Conservation (phyloP, 2,329 filamentous ascomycete species). For the Penicillium corylophilum region DNA sequence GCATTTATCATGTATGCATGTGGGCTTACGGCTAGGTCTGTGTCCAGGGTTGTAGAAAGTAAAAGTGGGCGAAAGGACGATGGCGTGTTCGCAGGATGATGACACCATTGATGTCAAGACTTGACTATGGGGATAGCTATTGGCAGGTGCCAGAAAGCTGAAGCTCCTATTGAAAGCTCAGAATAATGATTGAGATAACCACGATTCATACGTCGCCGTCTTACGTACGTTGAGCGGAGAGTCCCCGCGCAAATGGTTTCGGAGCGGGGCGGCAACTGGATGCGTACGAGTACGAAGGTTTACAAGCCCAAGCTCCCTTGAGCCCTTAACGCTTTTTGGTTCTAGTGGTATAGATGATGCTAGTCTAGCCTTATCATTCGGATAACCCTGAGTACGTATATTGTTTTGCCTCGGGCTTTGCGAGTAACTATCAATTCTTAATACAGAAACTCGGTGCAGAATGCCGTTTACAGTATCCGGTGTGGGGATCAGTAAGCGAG, state of each 20-base stretch:
- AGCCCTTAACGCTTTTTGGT: not conserved
- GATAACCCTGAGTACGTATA: not conserved
- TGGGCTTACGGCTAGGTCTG: not conserved
- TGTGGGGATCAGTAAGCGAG: not conserved
- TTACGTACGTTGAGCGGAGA: conserved; percentile 17
- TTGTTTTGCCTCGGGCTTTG: not conserved
- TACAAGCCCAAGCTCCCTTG: conserved; percentile 6
- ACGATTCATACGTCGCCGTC: conserved; percentile 11
- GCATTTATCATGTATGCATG: not conserved
- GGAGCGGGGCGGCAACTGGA: conserved; percentile 22
- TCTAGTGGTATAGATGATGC: not conserved
- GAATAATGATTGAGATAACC: not conserved
- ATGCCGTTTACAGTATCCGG: conserved; percentile 4
- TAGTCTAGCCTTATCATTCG: not conserved
- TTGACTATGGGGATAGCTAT: not conserved
- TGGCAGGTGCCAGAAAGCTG: not conserved
- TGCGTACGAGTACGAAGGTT: conserved; percentile 23
- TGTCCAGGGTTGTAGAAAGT: not conserved
- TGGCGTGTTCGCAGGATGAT: not conserved
- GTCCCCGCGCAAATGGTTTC: conserved; percentile 13
- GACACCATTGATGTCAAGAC: not conserved
- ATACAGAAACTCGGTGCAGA: conserved; percentile 2
- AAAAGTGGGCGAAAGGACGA: not conserved
- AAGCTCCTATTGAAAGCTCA: not conserved
- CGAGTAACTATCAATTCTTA: not conserved